These are phyloP conservation scores for Rhynchosporium secalis DNA, from an alignment of 2,329 filamentous ascomycete species.

Conservation along the genomic window DNA sequence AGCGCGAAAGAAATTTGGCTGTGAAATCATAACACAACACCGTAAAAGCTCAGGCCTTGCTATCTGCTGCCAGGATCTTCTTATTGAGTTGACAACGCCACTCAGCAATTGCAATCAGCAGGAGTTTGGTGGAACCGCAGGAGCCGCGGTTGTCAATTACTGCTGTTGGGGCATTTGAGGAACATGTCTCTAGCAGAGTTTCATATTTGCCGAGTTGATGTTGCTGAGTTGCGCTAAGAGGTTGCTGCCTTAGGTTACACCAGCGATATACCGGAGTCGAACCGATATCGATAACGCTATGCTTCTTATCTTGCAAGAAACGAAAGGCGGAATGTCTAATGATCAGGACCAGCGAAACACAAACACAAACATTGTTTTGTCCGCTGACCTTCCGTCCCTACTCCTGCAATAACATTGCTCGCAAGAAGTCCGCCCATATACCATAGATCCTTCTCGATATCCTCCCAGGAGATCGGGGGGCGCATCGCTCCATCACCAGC, in stretches of 20 bases:
- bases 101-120: neutral
- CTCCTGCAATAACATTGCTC: neutral
- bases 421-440: neutral
- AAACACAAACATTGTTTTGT: neutral
- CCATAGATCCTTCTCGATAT: neutral
- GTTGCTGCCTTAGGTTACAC: neutral
- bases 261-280: neutral
- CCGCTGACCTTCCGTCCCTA: too few relatives aligned
- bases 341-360: neutral
- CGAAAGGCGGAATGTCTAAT: conserved; percentile 1
- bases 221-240: neutral
- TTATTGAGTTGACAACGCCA: neutral
- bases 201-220: neutral
- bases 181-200: neutral
- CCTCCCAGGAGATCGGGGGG: too few relatives aligned
- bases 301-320: neutral
- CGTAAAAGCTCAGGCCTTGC: neutral
- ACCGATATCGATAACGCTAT: conserved; percentile 4
- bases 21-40: neutral
- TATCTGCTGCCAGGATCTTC: neutral
- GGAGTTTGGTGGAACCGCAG: neutral
- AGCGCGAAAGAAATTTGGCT: neutral
- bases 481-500: too few relatives aligned
- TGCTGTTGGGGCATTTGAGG: neutral
- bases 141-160: neutral